A percentile compares a stretch with the other conserved stretches of the same genome.
Conservation (phyloP, 1,284 basidiomycete species). For the Meripilus lineatus region DNA sequence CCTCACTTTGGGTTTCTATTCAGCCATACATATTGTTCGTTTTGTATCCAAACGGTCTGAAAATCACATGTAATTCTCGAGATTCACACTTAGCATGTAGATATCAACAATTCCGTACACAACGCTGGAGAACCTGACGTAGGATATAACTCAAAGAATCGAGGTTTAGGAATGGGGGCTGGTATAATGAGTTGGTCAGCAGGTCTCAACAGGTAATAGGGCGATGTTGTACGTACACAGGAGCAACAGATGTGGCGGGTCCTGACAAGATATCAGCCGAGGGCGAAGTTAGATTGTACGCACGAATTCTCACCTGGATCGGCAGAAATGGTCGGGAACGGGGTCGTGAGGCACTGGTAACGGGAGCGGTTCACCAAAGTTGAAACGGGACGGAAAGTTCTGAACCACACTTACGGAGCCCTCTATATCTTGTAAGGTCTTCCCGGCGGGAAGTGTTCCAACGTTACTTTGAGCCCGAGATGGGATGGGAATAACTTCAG, state of each 20-base stretch:
- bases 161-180: too few species aligned
- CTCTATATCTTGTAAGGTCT: slow-evolving; percentile 6
- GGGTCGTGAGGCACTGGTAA: slow-evolving; percentile 7
- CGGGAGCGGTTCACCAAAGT: background rate
- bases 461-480: background rate
- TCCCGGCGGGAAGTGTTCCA: slow-evolving; percentile 2
- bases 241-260: slow-evolving; percentile 3
- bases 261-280: slow-evolving; percentile 5
- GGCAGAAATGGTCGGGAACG: slow-evolving; percentile 8
- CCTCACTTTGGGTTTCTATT: too few species aligned
- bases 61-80: too few species aligned
- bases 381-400: background rate
- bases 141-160: too few species aligned
- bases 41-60: too few species aligned
- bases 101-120: too few species aligned
- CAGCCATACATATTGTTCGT: too few species aligned
- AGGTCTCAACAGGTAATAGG: too few species aligned
- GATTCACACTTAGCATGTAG: too few species aligned
- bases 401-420: slow-evolving; percentile 1
- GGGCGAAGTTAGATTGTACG: too few species aligned
- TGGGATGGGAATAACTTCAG: slow-evolving; percentile 11
- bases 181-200: too few species aligned
- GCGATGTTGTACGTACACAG: slow-evolving; percentile 12
- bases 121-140: too few species aligned
- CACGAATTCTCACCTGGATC: slow-evolving; percentile 1